Evolutionary conservation across 345 rosid species (phyloP).

Genomic region (Dovyalis caffra): DNA sequence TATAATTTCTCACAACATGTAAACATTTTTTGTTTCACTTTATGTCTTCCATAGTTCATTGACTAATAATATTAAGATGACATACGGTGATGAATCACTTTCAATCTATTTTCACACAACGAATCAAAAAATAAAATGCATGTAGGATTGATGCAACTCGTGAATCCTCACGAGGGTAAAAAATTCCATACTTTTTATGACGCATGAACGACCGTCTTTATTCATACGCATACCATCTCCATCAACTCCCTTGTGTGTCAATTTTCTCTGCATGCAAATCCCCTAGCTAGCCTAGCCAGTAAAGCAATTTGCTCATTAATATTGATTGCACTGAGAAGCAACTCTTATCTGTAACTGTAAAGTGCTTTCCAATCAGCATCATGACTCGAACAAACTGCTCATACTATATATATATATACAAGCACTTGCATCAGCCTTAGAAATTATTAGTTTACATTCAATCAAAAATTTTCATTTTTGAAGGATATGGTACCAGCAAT

Average conservation of each 20-base stretch:
- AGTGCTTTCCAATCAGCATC: conserved; percentile 3
- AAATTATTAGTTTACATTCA: not conserved
- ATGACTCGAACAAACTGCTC: not conserved
- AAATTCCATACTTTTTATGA: not conserved
- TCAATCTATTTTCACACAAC: not conserved
- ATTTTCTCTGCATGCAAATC: not conserved
- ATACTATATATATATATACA: not conserved
- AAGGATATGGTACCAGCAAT: not conserved
- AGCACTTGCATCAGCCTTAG: not conserved
- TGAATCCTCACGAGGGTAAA: conserved; percentile 6
- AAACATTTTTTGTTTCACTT: not conserved
- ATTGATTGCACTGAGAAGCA: not conserved
- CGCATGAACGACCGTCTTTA: not conserved
- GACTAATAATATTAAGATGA: too few relatives aligned
- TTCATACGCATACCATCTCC: not conserved
- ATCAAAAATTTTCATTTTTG: not conserved
- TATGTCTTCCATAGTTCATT: not conserved
- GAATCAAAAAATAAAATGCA: not conserved
- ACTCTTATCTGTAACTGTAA: conserved; percentile 14
- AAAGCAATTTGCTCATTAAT: conserved; percentile 16
- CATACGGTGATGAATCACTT: not conserved
- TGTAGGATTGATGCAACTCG: not conserved
- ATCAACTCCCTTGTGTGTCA: not conserved
- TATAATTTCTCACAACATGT: not conserved
- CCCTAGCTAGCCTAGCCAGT: not conserved